Evolutionary conservation across 2,329 filamentous ascomycete species (phyloP).

Genomic region (Alternaria arbusti): DNA sequence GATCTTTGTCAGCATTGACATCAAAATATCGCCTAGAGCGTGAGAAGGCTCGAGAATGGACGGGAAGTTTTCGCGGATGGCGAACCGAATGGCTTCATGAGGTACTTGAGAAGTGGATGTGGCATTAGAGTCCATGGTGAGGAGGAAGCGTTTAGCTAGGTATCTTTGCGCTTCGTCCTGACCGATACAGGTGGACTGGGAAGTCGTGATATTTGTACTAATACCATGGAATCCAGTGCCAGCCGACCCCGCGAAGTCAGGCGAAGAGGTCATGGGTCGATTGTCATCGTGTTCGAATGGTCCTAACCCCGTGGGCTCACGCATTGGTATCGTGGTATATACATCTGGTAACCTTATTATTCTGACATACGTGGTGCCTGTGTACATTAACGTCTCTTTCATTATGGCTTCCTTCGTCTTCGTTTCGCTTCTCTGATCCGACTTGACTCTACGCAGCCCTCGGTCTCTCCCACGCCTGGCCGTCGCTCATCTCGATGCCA

Average conservation of each 20-base stretch:
- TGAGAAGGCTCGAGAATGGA: background rate
- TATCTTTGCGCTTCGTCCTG: too few relatives aligned
- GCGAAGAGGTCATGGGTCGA: background rate
- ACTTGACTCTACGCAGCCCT: constrained; percentile 9
- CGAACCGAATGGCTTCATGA: background rate
- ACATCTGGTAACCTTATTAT: background rate
- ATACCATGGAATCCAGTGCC: background rate
- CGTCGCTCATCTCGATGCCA: constrained; percentile 27
- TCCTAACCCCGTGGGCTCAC: background rate
- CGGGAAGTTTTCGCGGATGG: background rate
- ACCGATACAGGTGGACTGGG: background rate
- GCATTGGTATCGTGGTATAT: background rate
- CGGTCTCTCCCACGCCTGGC: constrained; percentile 31
- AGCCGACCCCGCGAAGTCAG: background rate
- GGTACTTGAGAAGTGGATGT: background rate
- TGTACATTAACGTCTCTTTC: background rate
- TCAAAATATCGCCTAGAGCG: background rate
- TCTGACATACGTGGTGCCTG: constrained; percentile 1
- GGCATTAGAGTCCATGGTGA: background rate
- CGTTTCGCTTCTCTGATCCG: too few relatives aligned
- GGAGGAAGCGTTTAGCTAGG: background rate
- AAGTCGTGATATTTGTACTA: background rate
- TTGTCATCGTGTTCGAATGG: background rate
- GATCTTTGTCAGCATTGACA: background rate
- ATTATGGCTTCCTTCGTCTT: background rate